Evolutionary conservation across 208 protist species (phyloP), one percentile per base, ranked within the genome.

Genomic region (Acanthamoeba royreba): DNA sequence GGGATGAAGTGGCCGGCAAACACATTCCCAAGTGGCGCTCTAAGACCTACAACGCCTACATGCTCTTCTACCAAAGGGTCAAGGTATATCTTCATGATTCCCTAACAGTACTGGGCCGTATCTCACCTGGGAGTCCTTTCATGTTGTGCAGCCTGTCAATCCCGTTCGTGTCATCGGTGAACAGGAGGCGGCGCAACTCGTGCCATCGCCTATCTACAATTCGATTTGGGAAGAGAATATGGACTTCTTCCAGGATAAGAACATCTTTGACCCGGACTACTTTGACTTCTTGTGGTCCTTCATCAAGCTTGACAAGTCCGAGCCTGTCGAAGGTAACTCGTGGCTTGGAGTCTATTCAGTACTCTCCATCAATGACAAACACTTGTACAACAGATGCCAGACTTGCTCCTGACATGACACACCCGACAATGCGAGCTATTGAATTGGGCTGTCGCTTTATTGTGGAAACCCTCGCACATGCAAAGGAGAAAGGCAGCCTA

Each of bases 11-110:
- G 83, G 53, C 94, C 85, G 55, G 63, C 53, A 61, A 31, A 9
- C 25, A 40, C 42, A 22, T 53, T 1, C 42, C 11, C 0, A 88
- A 92, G 3, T 69, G 58, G 63, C 45, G 92, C 58, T 47, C 94
- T 31, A 96, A 96, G 58, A 95, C 49, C n/a, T 91, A 94, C 47
- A 97, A 96, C 89, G 96, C 96, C 22, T 97, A 97, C 69, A 97
- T 97, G 58, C 53, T 97, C 22, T 95, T 97, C 55, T 97, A 97
- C 88, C 49, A 95, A 28, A 46, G 88, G 0, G 49, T 49, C 40
- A 53, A 86, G 46, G 40, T 86, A 52, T 13, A 17, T 2, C 33
- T n/a, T 13, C 40, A 83, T 25, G 11, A 17, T 5, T 28, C 9
- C 1, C 40, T 38, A 15, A 1, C 31, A 81, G 69, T 33, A 81